phyloP scores from a whole-genome alignment of 164 flowering plant species.

The Euptelea pleiosperma region DNA sequence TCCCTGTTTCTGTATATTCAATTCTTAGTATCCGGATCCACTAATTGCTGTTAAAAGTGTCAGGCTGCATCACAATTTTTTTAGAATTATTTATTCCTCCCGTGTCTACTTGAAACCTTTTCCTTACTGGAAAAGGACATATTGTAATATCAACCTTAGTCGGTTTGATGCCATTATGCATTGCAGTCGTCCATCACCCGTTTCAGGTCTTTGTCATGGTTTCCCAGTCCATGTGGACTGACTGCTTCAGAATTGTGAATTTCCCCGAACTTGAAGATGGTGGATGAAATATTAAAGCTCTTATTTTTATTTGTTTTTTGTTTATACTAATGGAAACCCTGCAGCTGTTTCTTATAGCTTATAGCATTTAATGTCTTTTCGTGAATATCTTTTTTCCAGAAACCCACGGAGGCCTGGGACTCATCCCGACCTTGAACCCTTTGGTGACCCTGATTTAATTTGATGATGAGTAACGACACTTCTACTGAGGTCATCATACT shows the following conservation, averaged over 20 bases:
- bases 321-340: neutral
- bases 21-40: too few species aligned
- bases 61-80: neutral
- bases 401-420: slow-evolving; percentile 47
- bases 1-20: too few species aligned
- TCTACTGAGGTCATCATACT: neutral
- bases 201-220: neutral
- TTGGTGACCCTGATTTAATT: slow-evolving; percentile 48
- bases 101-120: too few species aligned
- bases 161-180: too few species aligned
- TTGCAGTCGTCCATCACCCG: neutral
- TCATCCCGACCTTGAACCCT: slow-evolving; percentile 71
- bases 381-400: slow-evolving; percentile 28
- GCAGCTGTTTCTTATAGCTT: neutral
- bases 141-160: neutral
- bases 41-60: too few species aligned
- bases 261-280: too few species aligned
- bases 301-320: neutral
- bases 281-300: neutral
- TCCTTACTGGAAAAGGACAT: too few species aligned
- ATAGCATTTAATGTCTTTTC: neutral
- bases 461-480: slow-evolving; percentile 1
- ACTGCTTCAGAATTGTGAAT: too few species aligned
- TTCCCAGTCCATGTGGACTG: too few species aligned
- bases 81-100: neutral